phyloP scores from a whole-genome alignment of 2,329 filamentous ascomycete genomes.

The Colletotrichum musae region DNA sequence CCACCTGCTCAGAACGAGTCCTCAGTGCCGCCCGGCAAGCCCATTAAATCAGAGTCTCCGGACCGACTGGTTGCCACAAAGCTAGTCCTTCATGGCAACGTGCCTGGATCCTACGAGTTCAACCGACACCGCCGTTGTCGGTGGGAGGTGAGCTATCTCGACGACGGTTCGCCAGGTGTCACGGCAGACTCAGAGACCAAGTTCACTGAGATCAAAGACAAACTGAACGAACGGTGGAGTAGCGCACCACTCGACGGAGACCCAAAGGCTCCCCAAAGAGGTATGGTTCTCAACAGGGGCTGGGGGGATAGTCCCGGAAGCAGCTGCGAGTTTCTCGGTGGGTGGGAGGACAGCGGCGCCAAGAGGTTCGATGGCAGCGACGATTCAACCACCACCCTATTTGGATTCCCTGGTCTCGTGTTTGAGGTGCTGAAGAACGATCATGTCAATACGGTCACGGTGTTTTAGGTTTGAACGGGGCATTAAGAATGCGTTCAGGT shows the following conservation, averaged over 20 bases:
- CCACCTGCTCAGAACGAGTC: conserved; percentile 63
- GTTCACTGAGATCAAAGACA: conserved; percentile 80
- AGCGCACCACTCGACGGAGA: conserved; percentile 71
- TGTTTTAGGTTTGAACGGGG: conserved; percentile 71
- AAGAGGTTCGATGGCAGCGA: conserved; percentile 69
- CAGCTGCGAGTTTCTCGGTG: conserved; percentile 87
- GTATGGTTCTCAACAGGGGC: conserved; percentile 92
- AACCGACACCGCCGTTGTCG: conserved; percentile 92
- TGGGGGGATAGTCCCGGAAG: conserved; percentile 94
- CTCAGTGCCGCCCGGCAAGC: conserved; percentile 46
- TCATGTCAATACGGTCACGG: conserved; percentile 88
- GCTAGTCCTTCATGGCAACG: conserved; percentile 92
- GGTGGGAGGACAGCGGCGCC: conserved; percentile 83
- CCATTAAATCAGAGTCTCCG: conserved; percentile 59
- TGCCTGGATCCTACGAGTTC: conserved; percentile 96
- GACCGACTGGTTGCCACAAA: conserved; percentile 89
- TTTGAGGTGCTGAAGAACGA: conserved; percentile 98
- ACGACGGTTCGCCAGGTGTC: conserved; percentile 59
- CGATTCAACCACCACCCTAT: conserved; percentile 83
- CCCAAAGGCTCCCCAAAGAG: conserved; percentile 68
- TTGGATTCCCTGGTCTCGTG: conserved; percentile 92
- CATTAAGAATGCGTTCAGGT: conserved; percentile 31
- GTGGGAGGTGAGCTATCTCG: conserved; percentile 81
- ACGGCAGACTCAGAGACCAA: conserved; percentile 81
- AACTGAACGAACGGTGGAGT: conserved; percentile 79